Conservation (phyloP, 345 rosid genomes). For the Draba incana region DNA sequence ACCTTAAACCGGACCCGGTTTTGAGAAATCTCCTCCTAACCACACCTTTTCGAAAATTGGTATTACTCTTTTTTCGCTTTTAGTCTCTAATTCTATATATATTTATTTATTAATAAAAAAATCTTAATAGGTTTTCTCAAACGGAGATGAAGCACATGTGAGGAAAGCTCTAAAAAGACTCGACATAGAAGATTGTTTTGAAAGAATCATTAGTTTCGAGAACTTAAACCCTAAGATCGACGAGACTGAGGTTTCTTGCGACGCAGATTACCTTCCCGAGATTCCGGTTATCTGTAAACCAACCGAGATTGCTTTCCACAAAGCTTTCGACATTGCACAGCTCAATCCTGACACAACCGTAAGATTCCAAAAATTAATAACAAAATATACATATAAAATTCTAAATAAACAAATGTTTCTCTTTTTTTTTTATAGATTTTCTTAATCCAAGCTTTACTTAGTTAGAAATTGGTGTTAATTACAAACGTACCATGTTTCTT, state of each 20-base stretch:
- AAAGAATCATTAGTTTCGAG: conserved; percentile 89
- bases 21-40: conserved; percentile 65
- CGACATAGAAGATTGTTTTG: conserved; percentile 86
- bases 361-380: conserved; percentile 21
- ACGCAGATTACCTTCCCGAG: conserved; percentile 46
- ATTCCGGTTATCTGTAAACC: conserved; percentile 84
- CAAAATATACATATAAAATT: neutral
- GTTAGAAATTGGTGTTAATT: too few relatives aligned
- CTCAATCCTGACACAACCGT: conserved; percentile 77
- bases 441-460: neutral
- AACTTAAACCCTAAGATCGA: conserved; percentile 66
- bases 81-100: neutral
- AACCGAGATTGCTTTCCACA: conserved; percentile 59
- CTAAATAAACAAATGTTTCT: neutral
- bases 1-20: conserved; percentile 80
- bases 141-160: conserved; percentile 79
- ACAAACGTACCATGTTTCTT: neutral
- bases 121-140: conserved; percentile 71
- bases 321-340: conserved; percentile 63
- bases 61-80: conserved; percentile 27
- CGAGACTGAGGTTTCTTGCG: conserved; percentile 29
- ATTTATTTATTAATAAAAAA: neutral
- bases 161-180: conserved; percentile 67
- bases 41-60: conserved; percentile 74
- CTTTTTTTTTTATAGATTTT: neutral